Base-by-base conservation (phyloP, 2,329 filamentous ascomycete genomes). In the Colletotrichum cuscutae region DNA sequence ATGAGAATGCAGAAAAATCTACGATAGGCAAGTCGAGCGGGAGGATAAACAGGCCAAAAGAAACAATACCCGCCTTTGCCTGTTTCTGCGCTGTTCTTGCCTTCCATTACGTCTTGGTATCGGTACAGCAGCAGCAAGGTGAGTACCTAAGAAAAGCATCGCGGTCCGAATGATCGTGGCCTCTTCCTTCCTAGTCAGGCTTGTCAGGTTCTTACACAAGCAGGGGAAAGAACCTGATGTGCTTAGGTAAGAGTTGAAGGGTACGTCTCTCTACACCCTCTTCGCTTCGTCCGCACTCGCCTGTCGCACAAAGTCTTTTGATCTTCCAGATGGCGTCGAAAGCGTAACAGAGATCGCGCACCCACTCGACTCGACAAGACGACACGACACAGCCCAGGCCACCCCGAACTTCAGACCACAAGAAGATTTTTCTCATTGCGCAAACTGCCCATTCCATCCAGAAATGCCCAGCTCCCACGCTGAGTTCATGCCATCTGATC, bases 401-500 rank as follows among this genome's bases (percentile, higher is more conserved):
- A 30, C 53, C 60, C 65, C 42, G 58, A 61, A 37, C 59, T 68
- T 71, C 53, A 53, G 63, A 65, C 54, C 67, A 68, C 15, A 22
- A 49, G 42, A 49, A 22, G 19, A 22, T 22, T 22, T 49, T 9
- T 49, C 15, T 19, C 42, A 49, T 22, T 49, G 19, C 7, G 15
- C 37, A 15, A 15, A 19, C 15, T 19, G 15, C 6, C 13, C 37
- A 15, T 42, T 19, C 37, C 37, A 42, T 42, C 37, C 13, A 15
- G 13, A 19, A 19, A 8, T 49, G 22, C 19, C 42, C 42, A 49
- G 19, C 19, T n/a, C 19, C 42, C 42, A 49, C 42, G 19, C 42
- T 62, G 65, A 28, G 62, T 65, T 68, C 68, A 72, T 74, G 73
- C 73, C 74, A 74, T 74, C 69, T 72, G 70, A 72, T 64, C 66